Conservation (phyloP, 163 green algal species). For the Scenedesmus sp. region DNA sequence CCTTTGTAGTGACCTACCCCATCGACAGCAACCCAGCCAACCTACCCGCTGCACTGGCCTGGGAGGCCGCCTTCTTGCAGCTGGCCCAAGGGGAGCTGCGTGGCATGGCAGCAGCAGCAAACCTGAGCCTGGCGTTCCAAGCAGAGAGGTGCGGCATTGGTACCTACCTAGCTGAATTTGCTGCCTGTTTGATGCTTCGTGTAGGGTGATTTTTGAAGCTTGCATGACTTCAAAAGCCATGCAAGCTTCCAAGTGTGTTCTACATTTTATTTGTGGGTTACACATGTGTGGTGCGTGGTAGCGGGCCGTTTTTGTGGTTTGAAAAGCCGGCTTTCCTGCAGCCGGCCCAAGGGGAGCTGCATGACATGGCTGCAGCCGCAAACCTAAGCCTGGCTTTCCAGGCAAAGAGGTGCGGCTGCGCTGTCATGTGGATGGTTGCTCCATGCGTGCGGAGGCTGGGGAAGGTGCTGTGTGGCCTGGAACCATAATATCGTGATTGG, state of each 20-base stretch:
- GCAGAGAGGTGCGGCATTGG: constrained; percentile 77
- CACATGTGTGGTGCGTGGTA: neutral
- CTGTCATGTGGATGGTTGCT: neutral
- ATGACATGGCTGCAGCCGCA: neutral
- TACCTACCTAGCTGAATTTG: too few species aligned
- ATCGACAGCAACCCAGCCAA: constrained; percentile 69
- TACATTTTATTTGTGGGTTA: too few species aligned
- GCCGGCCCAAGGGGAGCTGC: too few species aligned
- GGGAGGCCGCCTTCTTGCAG: constrained; percentile 85
- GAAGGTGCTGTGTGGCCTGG: too few species aligned
- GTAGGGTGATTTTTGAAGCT: too few species aligned
- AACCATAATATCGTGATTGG: too few species aligned
- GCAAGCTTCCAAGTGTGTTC: too few species aligned
- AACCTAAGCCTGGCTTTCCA: neutral
- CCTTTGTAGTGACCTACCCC: constrained; percentile 90
- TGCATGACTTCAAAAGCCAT: too few species aligned
- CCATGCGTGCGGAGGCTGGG: neutral
- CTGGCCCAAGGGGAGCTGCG: constrained; percentile 69
- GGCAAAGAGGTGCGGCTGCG: too few species aligned
- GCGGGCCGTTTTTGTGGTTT: too few species aligned
- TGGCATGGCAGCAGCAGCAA: constrained; percentile 60
- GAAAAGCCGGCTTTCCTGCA: too few species aligned
- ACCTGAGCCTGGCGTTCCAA: constrained; percentile 83
- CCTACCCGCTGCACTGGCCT: constrained; percentile 76
- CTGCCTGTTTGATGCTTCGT: neutral